Evolutionary conservation across 2,329 filamentous ascomycete species (phyloP), one percentile per base, ranked within the genome.

Genomic region (Colletotrichum sp.): DNA sequence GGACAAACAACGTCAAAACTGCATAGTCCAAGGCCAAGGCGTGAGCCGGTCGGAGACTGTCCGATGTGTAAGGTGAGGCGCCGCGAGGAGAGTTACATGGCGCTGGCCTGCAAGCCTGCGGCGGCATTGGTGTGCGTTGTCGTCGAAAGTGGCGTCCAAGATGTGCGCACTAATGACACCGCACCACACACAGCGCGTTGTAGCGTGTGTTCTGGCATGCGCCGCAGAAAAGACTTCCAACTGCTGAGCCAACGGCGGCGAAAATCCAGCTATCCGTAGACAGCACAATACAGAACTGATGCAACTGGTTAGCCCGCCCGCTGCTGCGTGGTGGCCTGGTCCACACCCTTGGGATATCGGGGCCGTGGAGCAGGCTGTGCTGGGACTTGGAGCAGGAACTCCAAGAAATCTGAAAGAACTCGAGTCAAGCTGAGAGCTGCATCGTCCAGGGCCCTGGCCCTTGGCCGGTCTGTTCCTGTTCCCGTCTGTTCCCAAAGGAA

Each of bases 331-430:
- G 64, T 73, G 56, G 15, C 58, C 73, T 27, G 64, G 56, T 34
- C 73, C 64, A 75, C 58, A 75, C n/a, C 64, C 56, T 68, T 71
- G 73, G 64, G 64, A 73, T 64, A 34, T 60, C 62, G 65, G 56
- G 64, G 56, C 70, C 58, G 64, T 73, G 70, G 70, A 67, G 70
- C 56, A 73, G 70, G 73, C 70, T 22, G 70, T 68, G 70, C 62
- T 73, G 30, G 43, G 39, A 67, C 28, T 73, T 72, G 34, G 62
- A 75, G 71, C 34, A 66, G 36, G 25, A 52, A 30, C 66, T 60
- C 25, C 66, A 69, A 60, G 32, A 36, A 25, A 28, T 22, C 43
- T 13, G 56, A 69, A 56, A 18, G 69, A 34, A 68, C 73, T 73
- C 43, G 70, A 75, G 73, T 75, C 73, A 75, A 68, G 70, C 27